phyloP scores from a whole-genome alignment of 768 basidiomycete genomes.

The Hypsizygus marmoreus region DNA sequence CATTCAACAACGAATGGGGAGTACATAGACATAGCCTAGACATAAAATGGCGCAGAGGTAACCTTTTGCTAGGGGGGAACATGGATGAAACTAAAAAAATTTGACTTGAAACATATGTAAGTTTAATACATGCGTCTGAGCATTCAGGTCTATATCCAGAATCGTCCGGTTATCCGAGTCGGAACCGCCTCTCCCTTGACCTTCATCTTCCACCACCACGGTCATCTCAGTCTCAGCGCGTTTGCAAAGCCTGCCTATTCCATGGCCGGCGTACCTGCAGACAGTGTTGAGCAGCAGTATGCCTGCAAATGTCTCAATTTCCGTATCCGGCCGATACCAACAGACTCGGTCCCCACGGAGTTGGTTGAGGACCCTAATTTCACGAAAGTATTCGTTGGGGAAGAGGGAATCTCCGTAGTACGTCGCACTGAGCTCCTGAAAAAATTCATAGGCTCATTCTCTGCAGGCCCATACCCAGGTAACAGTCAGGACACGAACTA shows the following conservation, averaged over 20 bases:
- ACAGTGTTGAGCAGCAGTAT: slow-evolving; percentile 30
- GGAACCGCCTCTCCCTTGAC: slow-evolving; percentile 35
- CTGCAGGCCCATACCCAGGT: slow-evolving; percentile 66
- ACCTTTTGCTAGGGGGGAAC: slow-evolving; percentile 5
- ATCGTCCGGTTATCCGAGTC: slow-evolving; percentile 41
- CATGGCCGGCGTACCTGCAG: slow-evolving; percentile 32
- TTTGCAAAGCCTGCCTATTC: slow-evolving; percentile 9
- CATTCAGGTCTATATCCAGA: not conserved
- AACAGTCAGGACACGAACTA: slow-evolving; percentile 64
- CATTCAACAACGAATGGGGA: too few species aligned
- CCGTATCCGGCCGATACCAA: slow-evolving; percentile 45
- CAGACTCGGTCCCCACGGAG: slow-evolving; percentile 33
- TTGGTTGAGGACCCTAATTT: slow-evolving; percentile 43
- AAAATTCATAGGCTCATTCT: slow-evolving; percentile 12
- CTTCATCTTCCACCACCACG: slow-evolving; percentile 19
- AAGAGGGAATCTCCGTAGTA: slow-evolving; percentile 69
- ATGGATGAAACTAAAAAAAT: slow-evolving; percentile 5
- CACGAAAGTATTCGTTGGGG: slow-evolving; percentile 59
- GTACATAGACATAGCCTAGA: slow-evolving; percentile 3
- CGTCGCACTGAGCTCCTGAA: slow-evolving; percentile 26
- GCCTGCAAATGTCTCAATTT: slow-evolving; percentile 78
- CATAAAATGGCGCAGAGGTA: slow-evolving; percentile 13
- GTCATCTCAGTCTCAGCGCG: slow-evolving; percentile 17
- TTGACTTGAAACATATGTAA: slow-evolving; percentile 17
- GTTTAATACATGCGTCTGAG: slow-evolving; percentile 4